A percentile compares a stretch with the other conserved stretches of the same genome.
Conservation (phyloP, 257 asterid genomes). For the Penstemon newberryi region DNA sequence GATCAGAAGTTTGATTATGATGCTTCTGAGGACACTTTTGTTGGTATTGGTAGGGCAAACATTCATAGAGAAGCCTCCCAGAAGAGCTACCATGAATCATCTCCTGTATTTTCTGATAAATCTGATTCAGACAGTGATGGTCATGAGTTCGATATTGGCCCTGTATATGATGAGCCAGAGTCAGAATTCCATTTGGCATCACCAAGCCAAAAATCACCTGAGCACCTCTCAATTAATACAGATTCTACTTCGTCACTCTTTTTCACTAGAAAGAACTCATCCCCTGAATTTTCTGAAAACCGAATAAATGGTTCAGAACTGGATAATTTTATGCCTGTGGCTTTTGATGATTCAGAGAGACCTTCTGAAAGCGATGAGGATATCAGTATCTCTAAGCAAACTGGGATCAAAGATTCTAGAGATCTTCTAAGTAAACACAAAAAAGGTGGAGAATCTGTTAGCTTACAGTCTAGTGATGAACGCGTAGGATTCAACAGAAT, state of each 20-base stretch:
- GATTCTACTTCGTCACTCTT: slow-evolving; percentile 41
- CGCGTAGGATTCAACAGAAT: slow-evolving; percentile 26
- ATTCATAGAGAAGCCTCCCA: slow-evolving; percentile 36
- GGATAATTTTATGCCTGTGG: slow-evolving; percentile 40
- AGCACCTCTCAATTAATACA: slow-evolving; percentile 25
- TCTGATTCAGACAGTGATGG: slow-evolving; percentile 63
- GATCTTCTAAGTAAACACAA: slow-evolving; percentile 20
- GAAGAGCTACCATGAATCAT: slow-evolving; percentile 42
- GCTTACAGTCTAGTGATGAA: slow-evolving; percentile 32
- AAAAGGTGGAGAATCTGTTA: slow-evolving; percentile 26
- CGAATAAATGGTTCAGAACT: slow-evolving; percentile 36
- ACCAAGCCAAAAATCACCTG: slow-evolving; percentile 44
- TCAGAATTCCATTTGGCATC: slow-evolving; percentile 42
- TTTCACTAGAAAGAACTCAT: slow-evolving; percentile 37
- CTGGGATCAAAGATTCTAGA: slow-evolving; percentile 29
- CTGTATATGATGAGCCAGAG: slow-evolving; percentile 51
- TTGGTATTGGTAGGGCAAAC: slow-evolving; percentile 29
- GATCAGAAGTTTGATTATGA: slow-evolving; percentile 37
- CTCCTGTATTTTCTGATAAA: slow-evolving; percentile 55
- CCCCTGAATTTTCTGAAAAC: slow-evolving; percentile 43
- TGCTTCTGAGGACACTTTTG: slow-evolving; percentile 35
- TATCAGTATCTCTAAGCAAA: slow-evolving; percentile 27
- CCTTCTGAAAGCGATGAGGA: slow-evolving; percentile 59
- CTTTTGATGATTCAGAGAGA: slow-evolving; percentile 72
- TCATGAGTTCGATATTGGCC: slow-evolving; percentile 38